Percentiles rank a stretch among this genome's conserved stretches.
These are phyloP conservation scores for Cryptosporidium sp. DNA, from an alignment of 169 alveolate species.

Conservation along the genomic window DNA sequence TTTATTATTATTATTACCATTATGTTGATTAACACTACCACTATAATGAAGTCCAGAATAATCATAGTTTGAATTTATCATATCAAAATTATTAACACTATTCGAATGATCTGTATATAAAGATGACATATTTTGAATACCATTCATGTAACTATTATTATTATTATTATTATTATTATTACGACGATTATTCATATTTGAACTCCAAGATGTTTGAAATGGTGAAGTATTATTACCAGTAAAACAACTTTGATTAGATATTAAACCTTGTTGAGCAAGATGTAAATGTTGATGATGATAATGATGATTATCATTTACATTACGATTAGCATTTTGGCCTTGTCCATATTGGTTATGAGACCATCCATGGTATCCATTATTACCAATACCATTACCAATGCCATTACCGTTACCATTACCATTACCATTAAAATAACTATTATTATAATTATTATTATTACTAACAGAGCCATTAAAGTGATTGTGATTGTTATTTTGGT, in stretches of 20 bases:
- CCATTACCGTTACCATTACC: too few species aligned
- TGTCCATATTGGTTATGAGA: background rate
- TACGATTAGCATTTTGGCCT: background rate
- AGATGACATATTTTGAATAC: background rate
- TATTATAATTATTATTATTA: too few species aligned
- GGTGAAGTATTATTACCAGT: background rate
- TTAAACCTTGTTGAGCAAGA: background rate
- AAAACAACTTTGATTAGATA: background rate
- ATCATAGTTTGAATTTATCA: background rate
- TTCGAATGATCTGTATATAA: background rate
- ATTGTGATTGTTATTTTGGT: background rate
- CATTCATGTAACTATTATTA: background rate
- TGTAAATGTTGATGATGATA: background rate
- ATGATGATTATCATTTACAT: background rate
- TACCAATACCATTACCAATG: too few species aligned
- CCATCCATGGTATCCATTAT: background rate
- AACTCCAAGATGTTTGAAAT: background rate
- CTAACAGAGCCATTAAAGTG: background rate
- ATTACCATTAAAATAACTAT: background rate
- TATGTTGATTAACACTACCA: background rate
- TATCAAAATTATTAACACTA: slow-evolving; percentile 12
- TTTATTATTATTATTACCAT: too few species aligned
- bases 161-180: background rate
- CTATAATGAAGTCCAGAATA: slow-evolving; percentile 1
- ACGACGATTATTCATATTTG: background rate